These are phyloP conservation scores for Datura wrightii DNA, from an alignment of 257 asterid genomes.

Conservation along the genomic window DNA sequence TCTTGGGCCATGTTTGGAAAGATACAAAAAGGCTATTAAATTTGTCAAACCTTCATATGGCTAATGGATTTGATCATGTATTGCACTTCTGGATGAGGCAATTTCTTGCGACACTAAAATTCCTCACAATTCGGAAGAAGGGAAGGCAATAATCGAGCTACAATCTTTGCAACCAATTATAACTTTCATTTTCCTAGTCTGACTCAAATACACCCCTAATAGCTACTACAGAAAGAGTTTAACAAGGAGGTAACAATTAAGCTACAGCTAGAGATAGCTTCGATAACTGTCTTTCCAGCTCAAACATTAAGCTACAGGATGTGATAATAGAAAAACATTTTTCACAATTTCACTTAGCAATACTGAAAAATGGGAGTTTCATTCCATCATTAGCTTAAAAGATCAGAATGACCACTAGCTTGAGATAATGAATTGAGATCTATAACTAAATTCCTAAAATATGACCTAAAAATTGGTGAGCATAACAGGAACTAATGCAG, in stretches of 20 bases:
- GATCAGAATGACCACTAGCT: not conserved
- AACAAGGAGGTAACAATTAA: not conserved
- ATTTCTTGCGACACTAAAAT: not conserved
- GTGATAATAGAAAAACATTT: not conserved
- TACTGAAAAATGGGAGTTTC: not conserved
- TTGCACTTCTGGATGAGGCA: not conserved
- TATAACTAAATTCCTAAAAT: not conserved
- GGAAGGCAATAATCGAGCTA: not conserved
- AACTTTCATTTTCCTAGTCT: not conserved
- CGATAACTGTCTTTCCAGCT: not conserved
- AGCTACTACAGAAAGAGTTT: not conserved
- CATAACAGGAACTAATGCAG: not conserved
- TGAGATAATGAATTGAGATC: not conserved
- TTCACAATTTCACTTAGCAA: not conserved
- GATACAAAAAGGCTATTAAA: not conserved
- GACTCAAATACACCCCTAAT: not conserved
- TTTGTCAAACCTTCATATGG: not conserved
- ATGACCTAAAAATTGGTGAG: not conserved
- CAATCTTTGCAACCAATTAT: not conserved
- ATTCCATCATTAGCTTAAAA: not conserved
- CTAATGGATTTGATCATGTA: not conserved
- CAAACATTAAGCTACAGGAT: not conserved
- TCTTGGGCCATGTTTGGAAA: not conserved
- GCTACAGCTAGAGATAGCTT: not conserved
- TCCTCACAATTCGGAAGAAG: not conserved